A percentile compares a stretch with the other conserved stretches of the same genome.
Evolutionary conservation across 768 basidiomycete genomes (phyloP).

Genomic region (Boletus eberwhitei): DNA sequence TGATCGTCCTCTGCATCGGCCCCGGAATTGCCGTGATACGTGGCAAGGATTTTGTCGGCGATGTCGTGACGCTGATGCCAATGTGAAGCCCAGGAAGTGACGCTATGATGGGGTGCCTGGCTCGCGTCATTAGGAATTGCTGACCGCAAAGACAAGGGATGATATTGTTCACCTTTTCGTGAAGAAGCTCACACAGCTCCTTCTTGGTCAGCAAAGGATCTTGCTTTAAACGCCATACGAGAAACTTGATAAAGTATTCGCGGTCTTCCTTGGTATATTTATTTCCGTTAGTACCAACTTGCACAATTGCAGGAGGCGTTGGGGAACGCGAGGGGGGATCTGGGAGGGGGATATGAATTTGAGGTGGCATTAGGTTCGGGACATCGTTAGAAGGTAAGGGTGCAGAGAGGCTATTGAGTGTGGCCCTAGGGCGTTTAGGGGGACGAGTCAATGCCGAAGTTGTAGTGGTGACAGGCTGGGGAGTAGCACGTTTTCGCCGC

Average conservation of each 20-base stretch:
- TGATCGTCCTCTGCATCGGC: conserved; percentile 35
- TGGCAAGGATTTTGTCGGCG: conserved; percentile 57
- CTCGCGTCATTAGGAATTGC: conserved; percentile 8
- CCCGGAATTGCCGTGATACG: conserved; percentile 30
- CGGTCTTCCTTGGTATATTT: conserved; percentile 66
- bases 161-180: conserved; percentile 44
- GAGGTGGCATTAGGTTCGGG: conserved; percentile 56
- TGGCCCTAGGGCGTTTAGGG: conserved; percentile 35
- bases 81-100: conserved; percentile 63
- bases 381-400: conserved; percentile 31
- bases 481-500: conserved; percentile 22
- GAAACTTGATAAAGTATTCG: conserved; percentile 62
- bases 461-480: conserved; percentile 17
- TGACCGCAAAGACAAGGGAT: not conserved
- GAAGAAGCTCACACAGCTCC: conserved; percentile 52
- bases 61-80: conserved; percentile 66
- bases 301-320: conserved; percentile 53
- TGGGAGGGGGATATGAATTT: conserved; percentile 57
- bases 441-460: conserved; percentile 24
- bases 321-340: conserved; percentile 68
- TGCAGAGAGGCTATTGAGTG: conserved; percentile 60
- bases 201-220: conserved; percentile 51
- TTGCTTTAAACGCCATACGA: conserved; percentile 56
- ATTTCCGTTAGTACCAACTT: conserved; percentile 48
- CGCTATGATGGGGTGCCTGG: conserved; percentile 65